Evolutionary conservation across 345 rosid species (phyloP), one percentile per base, ranked within the genome.

Genomic region (Nasturtium officinale): DNA sequence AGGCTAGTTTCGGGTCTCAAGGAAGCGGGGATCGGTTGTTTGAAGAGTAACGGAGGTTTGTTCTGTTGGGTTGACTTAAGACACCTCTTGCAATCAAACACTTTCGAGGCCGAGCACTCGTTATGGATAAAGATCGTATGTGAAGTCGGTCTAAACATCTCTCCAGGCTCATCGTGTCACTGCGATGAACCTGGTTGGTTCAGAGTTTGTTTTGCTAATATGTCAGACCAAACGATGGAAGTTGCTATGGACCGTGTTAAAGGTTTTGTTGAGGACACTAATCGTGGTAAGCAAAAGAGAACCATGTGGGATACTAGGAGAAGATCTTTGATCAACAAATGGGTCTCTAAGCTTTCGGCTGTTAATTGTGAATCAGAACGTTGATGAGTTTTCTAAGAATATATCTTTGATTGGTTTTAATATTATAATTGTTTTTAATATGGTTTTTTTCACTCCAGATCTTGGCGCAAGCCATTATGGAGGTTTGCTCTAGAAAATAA

Each of bases 51-150:
- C 59, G 89, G 90, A 0, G 92, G 97, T 6, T 58, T 94, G 60
- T 94, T 91, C 67, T 94, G 96, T 53, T 94, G 98, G 98, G 96
- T 87, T 29, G 89, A 91, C 81, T 83, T 91, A 87, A 83, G 87
- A 63, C 82, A 78, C 54, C 79, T 91, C 7, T 68, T 94, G 69
- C 72, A 37, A 9, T 80, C 87, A 9, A 69, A 79, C 69, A 82
- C 92, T 2, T 91, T 87, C 25, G 84, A 87, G 30, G 88, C 91
- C 0, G 98, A 94, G 43, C 87, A 73, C 33, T 83, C 82, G 28
- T 79, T 93, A 0, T 90, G 97, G 98, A 81, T 65, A 75, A 80
- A 77, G 73, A 80, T 90, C 43, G 83, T 89, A 4, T 78, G 71
- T 17, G 83, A 89, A 20, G 96, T 89, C 2, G 81, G 89, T 75